Evolutionary conservation across 495 filamentous ascomycete genomes (phyloP), one percentile per base, ranked within the genome.

Genomic region (Penicillium flavigenum): DNA sequence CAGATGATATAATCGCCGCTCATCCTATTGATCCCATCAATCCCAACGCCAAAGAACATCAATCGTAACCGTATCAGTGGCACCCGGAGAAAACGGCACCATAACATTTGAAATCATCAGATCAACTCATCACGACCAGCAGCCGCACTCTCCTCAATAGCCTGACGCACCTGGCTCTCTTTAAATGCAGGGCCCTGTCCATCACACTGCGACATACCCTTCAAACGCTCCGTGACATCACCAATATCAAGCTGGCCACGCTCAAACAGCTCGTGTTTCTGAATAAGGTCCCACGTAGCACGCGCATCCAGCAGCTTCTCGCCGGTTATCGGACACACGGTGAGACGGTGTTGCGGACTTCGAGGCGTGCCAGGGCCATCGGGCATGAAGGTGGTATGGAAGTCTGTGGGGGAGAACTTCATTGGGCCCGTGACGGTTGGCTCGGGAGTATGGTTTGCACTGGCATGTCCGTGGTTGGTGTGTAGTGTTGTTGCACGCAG

Each of bases 241-340:
- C 76, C 87, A 41, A 98, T 83, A 71, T 98, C 90, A 19, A 97
- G 88, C n/a, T 88, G 74, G 0, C 93, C 94, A 29, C 79, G 77
- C 66, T 88, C 85, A 64, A 87, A 96, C 24, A 94, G 70, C 20
- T 88, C 85, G 73, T 97, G 91, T 22, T 71, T 78, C 68, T 96
- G 89, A 49, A 98, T 95, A 17, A 92, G 74, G 64, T 97, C 93
- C 93, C 94, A 97, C 3, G 92, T 89, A 1, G 89, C 89, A 34
- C 86, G 84, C 2, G 90, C 86, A 32, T 88, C 89, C 5, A 96
- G 78, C 38, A 96, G 76, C 20, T 83, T 80, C 71, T 93, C 87
- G n/a, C 89, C 89, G 3, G 79, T 88, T 36, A 79, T 74, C 26
- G 73, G 71, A 61, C 82, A 87, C 45, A 84, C 78, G 19, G 85